These are phyloP conservation scores for Benincasa hispida DNA, from an alignment of 306 rosid species.

Conservation along the genomic window DNA sequence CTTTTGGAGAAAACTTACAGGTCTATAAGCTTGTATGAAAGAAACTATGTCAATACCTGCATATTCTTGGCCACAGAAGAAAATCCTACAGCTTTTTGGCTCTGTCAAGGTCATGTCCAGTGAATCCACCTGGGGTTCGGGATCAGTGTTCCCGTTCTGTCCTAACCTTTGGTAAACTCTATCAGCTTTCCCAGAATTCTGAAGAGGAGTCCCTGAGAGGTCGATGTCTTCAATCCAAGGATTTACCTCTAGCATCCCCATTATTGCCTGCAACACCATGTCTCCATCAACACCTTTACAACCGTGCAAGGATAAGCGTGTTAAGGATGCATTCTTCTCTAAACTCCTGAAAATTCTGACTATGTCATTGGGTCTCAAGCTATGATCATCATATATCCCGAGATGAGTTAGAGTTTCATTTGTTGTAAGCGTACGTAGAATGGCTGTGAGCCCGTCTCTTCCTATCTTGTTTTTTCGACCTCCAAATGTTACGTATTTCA, in stretches of 20 bases:
- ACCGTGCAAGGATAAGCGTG: slow-evolving; percentile 55
- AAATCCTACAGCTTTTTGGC: slow-evolving; percentile 82
- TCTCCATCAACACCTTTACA: slow-evolving; percentile 81
- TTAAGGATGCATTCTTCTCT: slow-evolving; percentile 82
- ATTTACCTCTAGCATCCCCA: slow-evolving; percentile 74
- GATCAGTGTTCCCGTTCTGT: slow-evolving; percentile 72
- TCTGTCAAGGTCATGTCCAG: slow-evolving; percentile 81
- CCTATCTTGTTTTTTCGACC: slow-evolving; percentile 75
- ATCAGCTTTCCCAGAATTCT: slow-evolving; percentile 53
- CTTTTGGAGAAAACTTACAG: neutral
- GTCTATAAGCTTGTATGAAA: neutral
- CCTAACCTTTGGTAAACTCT: slow-evolving; percentile 65
- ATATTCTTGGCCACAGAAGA: slow-evolving; percentile 87
- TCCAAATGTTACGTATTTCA: slow-evolving; percentile 58
- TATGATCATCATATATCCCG: slow-evolving; percentile 67
- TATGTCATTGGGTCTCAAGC: slow-evolving; percentile 56
- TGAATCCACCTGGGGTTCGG: slow-evolving; percentile 75
- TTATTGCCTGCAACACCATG: slow-evolving; percentile 43
- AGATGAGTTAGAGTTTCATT: slow-evolving; percentile 56
- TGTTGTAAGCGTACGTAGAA: slow-evolving; percentile 44
- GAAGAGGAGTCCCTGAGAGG: slow-evolving; percentile 72
- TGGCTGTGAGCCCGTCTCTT: slow-evolving; percentile 67
- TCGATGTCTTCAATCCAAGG: slow-evolving; percentile 94
- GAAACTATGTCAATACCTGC: slow-evolving; percentile 34
- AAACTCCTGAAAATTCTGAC: slow-evolving; percentile 59